These are phyloP conservation scores for Eucalyptus leucophloia DNA, from an alignment of 345 rosid genomes.

Conservation along the genomic window DNA sequence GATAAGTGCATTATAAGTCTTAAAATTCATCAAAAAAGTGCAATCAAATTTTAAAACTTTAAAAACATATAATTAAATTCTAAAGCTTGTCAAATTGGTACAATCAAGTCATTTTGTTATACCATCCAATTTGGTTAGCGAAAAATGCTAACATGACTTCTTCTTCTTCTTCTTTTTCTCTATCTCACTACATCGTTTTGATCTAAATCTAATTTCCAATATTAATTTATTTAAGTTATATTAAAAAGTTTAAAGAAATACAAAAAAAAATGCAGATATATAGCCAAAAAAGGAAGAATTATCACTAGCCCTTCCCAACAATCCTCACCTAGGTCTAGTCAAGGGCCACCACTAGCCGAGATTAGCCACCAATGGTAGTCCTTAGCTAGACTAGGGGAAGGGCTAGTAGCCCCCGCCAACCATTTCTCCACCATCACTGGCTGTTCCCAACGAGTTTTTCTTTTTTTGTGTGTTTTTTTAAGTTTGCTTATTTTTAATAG, in stretches of 20 bases:
- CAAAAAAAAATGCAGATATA: not conserved
- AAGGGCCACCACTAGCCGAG: accelerated
- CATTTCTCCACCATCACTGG: too few relatives aligned
- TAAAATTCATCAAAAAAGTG: too few relatives aligned
- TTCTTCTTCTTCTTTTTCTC: not conserved
- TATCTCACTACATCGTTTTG: accelerated
- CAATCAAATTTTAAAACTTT: too few relatives aligned
- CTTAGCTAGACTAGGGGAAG: not conserved
- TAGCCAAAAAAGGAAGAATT: too few relatives aligned
- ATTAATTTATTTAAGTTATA: not conserved
- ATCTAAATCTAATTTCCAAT: not conserved
- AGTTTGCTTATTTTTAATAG: too few relatives aligned
- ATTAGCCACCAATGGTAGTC: not conserved
- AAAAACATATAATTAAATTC: too few relatives aligned
- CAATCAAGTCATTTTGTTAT: not conserved
- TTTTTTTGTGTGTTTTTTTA: too few relatives aligned
- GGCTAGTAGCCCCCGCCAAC: too few relatives aligned
- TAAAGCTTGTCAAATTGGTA: too few relatives aligned
- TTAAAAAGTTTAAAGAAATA: too few relatives aligned
- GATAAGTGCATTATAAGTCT: not conserved
- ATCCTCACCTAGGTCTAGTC: not conserved
- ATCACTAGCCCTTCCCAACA: not conserved
- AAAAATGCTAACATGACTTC: not conserved
- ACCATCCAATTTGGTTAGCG: too few relatives aligned
- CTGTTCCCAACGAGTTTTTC: accelerated